A percentile compares a stretch with the other conserved stretches of the same genome.
Conservation (phyloP, 495 filamentous ascomycete species). For the Bombardia bombarda region DNA sequence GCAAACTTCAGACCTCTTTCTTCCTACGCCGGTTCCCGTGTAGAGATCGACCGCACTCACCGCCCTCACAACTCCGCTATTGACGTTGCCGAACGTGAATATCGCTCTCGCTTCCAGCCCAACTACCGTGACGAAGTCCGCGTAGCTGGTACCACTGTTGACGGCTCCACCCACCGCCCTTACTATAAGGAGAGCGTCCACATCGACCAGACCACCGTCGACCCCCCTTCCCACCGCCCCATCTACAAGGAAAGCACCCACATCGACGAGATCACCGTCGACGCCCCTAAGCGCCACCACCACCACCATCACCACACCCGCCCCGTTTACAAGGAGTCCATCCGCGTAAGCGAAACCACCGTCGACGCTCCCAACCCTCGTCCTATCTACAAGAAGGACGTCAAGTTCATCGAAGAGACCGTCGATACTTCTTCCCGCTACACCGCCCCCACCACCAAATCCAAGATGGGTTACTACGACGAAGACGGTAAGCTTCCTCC, state of each 20-base stretch:
- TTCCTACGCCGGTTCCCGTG: conserved; percentile 54
- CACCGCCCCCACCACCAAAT: conserved; percentile 29
- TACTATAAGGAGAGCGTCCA: conserved; percentile 23
- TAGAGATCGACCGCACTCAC: conserved; percentile 49
- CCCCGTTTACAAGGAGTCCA: conserved; percentile 25
- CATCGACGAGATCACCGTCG: conserved; percentile 45
- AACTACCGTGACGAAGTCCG: conserved; percentile 51
- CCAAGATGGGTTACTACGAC: conserved; percentile 99
- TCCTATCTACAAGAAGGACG: conserved; percentile 28
- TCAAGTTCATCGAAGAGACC: conserved; percentile 32
- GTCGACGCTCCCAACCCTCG: conserved; percentile 32
- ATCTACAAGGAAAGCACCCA: conserved; percentile 25
- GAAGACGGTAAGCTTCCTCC: conserved; percentile 54
- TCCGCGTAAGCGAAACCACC: conserved; percentile 37
- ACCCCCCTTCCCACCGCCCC: conserved; percentile 24
- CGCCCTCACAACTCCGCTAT: conserved; percentile 47
- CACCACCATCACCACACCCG: no score
- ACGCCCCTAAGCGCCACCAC: conserved; percentile 28
- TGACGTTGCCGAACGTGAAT: conserved; percentile 79
- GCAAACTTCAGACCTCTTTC: conserved; percentile 37
- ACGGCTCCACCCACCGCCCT: conserved; percentile 25
- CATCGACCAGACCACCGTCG: conserved; percentile 44
- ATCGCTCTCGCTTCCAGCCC: conserved; percentile 69
- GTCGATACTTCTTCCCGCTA: conserved; percentile 34
- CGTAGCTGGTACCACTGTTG: conserved; percentile 45